phyloP scores from a whole-genome alignment of 2,329 filamentous ascomycete species.

The Colletotrichum sp. region DNA sequence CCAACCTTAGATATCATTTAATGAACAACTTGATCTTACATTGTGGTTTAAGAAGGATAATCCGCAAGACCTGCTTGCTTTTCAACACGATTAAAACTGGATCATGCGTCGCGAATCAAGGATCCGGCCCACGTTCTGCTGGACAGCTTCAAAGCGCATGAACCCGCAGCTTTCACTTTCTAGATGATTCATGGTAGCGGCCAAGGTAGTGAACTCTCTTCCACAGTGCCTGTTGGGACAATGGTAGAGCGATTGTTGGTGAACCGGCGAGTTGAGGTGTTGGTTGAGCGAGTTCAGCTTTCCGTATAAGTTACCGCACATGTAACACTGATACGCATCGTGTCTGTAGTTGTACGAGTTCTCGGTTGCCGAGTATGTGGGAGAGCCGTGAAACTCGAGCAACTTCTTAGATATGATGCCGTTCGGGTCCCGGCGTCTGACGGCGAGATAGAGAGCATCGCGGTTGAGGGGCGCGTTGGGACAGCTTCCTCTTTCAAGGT shows the following conservation, averaged over 20 bases:
- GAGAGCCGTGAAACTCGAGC: conserved; percentile 46
- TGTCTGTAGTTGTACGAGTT: conserved; percentile 31
- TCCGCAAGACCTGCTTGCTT: background rate
- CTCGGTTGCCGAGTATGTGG: conserved; percentile 44
- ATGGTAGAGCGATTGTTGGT: conserved; percentile 43
- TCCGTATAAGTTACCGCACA: conserved; percentile 47
- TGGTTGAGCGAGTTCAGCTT: conserved; percentile 43
- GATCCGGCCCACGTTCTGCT: conserved; percentile 23
- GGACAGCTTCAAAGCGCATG: conserved; percentile 41
- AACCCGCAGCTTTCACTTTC: conserved; percentile 48
- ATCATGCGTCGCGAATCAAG: background rate
- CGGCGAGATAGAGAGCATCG: conserved; percentile 48
- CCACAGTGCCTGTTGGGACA: conserved; percentile 40
- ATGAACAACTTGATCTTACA: background rate
- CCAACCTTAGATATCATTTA: background rate
- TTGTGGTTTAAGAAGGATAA: background rate
- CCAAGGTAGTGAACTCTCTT: conserved; percentile 43
- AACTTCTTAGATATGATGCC: conserved; percentile 57
- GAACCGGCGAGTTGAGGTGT: conserved; percentile 59
- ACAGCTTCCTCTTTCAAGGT: conserved; percentile 62
- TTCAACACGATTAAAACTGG: conserved; percentile 25
- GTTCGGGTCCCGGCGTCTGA: conserved; percentile 50
- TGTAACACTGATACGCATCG: conserved; percentile 47
- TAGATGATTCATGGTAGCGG: conserved; percentile 44
- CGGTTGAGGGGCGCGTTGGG: conserved; percentile 51